Base-by-base conservation (phyloP, 805 yeast species). In the Pichia exigua region DNA sequence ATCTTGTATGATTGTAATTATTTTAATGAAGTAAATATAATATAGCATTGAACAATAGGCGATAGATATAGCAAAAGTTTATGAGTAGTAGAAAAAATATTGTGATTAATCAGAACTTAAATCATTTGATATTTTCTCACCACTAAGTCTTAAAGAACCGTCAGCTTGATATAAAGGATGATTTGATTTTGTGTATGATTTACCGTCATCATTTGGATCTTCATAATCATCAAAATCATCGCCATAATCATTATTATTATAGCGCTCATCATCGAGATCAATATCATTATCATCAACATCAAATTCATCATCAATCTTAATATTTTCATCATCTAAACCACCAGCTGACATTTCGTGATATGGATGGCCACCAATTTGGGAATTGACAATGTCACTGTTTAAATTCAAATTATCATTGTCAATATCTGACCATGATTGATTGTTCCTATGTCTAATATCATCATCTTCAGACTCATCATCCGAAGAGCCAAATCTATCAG, bases 201-300 rank as follows among this genome's bases (percentile, higher is more conserved):
- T 81, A 0, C 92, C 92, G 61, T 85, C 92, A 64, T 86, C 92
- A 61, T 85, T 84, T 1, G 92, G 91, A 62, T 85, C 91, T 59
- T 79, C 80, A 60, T 85, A 84, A 54, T 83, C 90, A 18, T 54
- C 51, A 44, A 78, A 86, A 27, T 52, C 55, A 18, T 54, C 51
- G 44, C 44, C 52, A 45, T 51, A 38, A 26, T 46, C 47, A 39
- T 50, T 43, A 35, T 22, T 27, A 18, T 42, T 44, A 20, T 47
- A 47, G 20, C 39, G 45, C 21, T 63, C 67, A 35, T 65, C 68
- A 12, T 61, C 58, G 59, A 82, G 87, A 61, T 82, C 88, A 58
- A 82, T 73, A 20, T 49, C 56, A 24, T 52, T 54, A 13, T 54
- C 59, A 13, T 48, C 61, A 46, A 52, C 54, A 26, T 50, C 54